These are phyloP conservation scores for Gentiana straminea DNA, from an alignment of 257 asterid genomes.

Conservation along the genomic window DNA sequence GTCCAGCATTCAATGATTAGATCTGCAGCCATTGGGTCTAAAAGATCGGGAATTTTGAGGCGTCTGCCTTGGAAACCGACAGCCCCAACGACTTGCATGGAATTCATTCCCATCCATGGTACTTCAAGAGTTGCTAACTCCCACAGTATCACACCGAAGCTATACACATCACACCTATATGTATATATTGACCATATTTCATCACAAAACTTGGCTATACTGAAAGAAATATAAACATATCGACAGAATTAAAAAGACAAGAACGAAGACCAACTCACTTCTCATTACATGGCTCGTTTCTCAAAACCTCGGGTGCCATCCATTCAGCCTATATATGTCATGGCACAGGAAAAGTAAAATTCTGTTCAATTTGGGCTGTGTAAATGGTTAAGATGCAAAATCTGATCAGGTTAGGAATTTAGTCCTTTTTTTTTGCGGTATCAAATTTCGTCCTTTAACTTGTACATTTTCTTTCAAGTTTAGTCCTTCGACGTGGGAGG, in stretches of 20 bases:
- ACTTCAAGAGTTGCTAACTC: constrained; percentile 83
- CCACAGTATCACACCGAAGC: constrained; percentile 94
- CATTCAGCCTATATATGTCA: constrained; percentile 85
- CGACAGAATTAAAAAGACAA: neutral
- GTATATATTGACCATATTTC: constrained; percentile 12
- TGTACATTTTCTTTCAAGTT: too few relatives aligned
- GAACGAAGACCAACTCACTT: constrained; percentile 44
- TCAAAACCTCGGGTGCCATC: constrained; percentile 98
- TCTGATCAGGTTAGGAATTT: too few relatives aligned
- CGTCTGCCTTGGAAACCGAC: constrained; percentile 90
- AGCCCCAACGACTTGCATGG: constrained; percentile 99
- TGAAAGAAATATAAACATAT: neutral
- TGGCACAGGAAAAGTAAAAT: constrained; percentile 10
- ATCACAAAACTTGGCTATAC: too few relatives aligned
- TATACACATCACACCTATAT: constrained; percentile 95
- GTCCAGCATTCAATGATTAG: constrained; percentile 78
- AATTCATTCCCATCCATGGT: constrained; percentile 95
- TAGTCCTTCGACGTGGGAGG: too few relatives aligned
- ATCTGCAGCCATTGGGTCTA: constrained; percentile 70
- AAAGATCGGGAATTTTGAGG: constrained; percentile 57
- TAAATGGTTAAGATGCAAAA: too few relatives aligned
- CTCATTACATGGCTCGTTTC: constrained; percentile 91
- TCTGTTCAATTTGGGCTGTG: too few relatives aligned
- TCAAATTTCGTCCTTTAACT: too few relatives aligned
- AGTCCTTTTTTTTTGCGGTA: too few relatives aligned